Evolutionary conservation across 2,329 filamentous ascomycete genomes (phyloP), one percentile per base, ranked within the genome.

Genomic region (Colletotrichum higginsianum): DNA sequence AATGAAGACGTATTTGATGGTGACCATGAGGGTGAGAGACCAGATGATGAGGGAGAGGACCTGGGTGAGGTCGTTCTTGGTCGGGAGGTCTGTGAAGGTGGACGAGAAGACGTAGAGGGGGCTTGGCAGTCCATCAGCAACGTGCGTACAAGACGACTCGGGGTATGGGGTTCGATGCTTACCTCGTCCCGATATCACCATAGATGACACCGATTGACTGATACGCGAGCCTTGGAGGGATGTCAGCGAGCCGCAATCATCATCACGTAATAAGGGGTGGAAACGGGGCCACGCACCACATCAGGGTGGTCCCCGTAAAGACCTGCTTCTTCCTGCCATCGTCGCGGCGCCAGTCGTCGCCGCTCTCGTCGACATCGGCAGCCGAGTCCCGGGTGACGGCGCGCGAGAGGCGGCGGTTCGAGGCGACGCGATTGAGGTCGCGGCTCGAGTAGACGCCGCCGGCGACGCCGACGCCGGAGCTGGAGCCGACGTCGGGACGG

Each of bases 81-180:
- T 84, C 0, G 90, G 90, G 18, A 86, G 80, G 3, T 82, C 80
- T 35, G 85, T 83, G 76, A 93, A 93, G 0, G 90, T 92, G n/a
- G 89, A 91, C 21, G 90, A 92, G 79, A 84, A 93, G 21, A 93
- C 91, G 76, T 93, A 93, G 21, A 93, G 87, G n/a, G 90, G 91
- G 71, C 86, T 89, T 0, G 12, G 30, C 30, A 30, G 21, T 40
- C 4, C 16, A 16, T 61, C n/a, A 35, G 35, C 60, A 6, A 7
- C 21, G 6, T 1, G 5, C 13, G 9, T 15, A 26, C 2, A 8
- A 0, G 9, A 18, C 56, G 8, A 15, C 26, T 18, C 8, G 4
- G 23, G 7, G 5, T 15, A 21, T 21, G 18, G 30, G 30, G 30
- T 30, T 9, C 12, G 53, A 3, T 26, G 15, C 61, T 53, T 8